Conservation (phyloP, 495 filamentous ascomycete species). For the Collariella sp. region DNA sequence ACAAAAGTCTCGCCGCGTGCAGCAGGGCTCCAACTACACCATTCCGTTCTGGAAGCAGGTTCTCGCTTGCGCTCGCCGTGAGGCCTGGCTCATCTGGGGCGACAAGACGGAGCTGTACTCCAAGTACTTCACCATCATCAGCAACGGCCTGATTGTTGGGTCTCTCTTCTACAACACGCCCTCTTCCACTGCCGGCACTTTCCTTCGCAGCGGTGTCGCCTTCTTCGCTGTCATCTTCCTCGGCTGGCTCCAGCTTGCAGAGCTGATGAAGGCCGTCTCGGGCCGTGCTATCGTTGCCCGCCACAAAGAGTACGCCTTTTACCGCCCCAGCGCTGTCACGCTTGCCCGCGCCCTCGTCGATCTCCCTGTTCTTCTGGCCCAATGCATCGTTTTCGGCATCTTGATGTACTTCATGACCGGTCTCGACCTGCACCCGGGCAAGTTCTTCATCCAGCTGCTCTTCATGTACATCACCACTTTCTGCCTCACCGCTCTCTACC, state of each 20-base stretch:
- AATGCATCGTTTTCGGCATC: slow-evolving; percentile 63
- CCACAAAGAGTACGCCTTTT: slow-evolving; percentile 79
- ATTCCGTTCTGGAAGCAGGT: slow-evolving; percentile 52
- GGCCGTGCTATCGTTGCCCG: slow-evolving; percentile 69
- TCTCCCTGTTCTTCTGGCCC: slow-evolving; percentile 59
- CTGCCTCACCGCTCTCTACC: slow-evolving; percentile 54
- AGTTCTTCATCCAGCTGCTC: slow-evolving; percentile 75
- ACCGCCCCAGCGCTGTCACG: slow-evolving; percentile 69
- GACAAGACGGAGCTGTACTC: slow-evolving; percentile 53
- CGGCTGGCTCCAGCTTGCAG: slow-evolving; percentile 65
- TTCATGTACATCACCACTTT: slow-evolving; percentile 56
- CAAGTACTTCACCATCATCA: slow-evolving; percentile 47
- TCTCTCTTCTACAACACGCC: slow-evolving; percentile 67
- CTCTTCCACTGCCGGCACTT: slow-evolving; percentile 44
- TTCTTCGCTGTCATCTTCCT: slow-evolving; percentile 81
- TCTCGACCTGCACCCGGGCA: slow-evolving; percentile 58
- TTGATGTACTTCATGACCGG: slow-evolving; percentile 73
- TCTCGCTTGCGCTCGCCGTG: slow-evolving; percentile 44
- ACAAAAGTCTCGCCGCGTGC: slow-evolving; percentile 28
- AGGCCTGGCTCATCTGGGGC: slow-evolving; percentile 52
- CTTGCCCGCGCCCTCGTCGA: slow-evolving; percentile 72
- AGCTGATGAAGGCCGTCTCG: slow-evolving; percentile 62
- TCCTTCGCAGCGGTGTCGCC: slow-evolving; percentile 46
- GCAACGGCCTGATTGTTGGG: slow-evolving; percentile 69
- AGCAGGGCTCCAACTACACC: slow-evolving; percentile 45